Conservation (phyloP, 2,329 filamentous ascomycete species). For the Pseudopyricularia javanii region DNA sequence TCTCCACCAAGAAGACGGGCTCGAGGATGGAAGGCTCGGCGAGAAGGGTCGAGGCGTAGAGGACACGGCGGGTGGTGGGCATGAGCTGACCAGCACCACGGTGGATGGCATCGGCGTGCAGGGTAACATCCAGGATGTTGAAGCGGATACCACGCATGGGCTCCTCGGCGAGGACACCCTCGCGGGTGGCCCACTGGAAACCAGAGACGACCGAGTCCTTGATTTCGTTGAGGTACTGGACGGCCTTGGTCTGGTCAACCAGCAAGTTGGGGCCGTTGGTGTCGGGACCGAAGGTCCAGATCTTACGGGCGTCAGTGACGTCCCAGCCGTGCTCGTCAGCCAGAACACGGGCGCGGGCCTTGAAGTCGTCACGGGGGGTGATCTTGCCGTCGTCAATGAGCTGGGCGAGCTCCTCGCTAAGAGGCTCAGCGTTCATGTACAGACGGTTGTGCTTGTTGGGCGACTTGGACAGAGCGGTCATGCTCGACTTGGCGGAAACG, state of each 20-base stretch:
- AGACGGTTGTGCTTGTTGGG: conserved; percentile 99
- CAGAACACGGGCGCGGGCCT: conserved; percentile 88
- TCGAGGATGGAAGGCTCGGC: conserved; percentile 86
- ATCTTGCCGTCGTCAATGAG: conserved; percentile 92
- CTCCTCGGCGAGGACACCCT: conserved; percentile 96
- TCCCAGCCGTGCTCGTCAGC: conserved; percentile 98
- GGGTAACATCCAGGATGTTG: conserved; percentile 99
- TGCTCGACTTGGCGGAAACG: conserved; percentile 71
- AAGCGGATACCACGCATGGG: conserved; percentile 95
- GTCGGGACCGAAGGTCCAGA: conserved; percentile 99
- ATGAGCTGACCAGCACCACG: conserved; percentile 99
- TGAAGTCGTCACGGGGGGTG: conserved; percentile 93
- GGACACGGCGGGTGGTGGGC: conserved; percentile 91
- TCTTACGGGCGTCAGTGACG: conserved; percentile 99
- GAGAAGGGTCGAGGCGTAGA: conserved; percentile 86
- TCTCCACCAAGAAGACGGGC: conserved; percentile 98
- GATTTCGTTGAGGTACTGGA: conserved; percentile 99
- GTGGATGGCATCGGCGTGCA: conserved; percentile 98
- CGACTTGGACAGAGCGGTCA: conserved; percentile 96
- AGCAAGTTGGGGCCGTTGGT: conserved; percentile 96
- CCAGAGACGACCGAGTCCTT: conserved; percentile 99
- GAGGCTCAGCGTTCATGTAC: conserved; percentile 84
- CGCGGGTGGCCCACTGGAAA: conserved; percentile 99
- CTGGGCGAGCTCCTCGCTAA: conserved; percentile 80
- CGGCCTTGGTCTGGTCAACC: conserved; percentile 99